Conservation (phyloP, 2,329 filamentous ascomycete species). For the Trichophyton simii region DNA sequence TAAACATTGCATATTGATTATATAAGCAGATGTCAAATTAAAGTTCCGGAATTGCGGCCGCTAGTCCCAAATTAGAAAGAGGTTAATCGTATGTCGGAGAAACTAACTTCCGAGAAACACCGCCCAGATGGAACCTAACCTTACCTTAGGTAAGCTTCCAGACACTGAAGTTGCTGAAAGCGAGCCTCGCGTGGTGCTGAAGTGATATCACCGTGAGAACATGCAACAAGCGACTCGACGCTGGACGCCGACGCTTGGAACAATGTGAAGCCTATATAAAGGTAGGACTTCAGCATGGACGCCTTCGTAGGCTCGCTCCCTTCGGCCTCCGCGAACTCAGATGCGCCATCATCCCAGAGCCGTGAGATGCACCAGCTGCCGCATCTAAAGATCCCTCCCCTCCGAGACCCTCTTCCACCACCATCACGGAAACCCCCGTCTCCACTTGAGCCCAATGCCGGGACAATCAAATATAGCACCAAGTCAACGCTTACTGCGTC, state of each 20-base stretch:
- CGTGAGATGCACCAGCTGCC: slow-evolving; percentile 30
- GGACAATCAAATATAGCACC: slow-evolving; percentile 20
- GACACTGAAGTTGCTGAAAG: background rate
- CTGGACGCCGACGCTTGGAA: background rate
- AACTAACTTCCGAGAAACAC: background rate
- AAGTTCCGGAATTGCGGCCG: background rate
- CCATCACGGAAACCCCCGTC: slow-evolving; percentile 31
- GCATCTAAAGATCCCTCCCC: slow-evolving; percentile 35
- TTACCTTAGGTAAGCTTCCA: too few species aligned
- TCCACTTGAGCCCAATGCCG: slow-evolving; percentile 35
- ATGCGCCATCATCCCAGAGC: slow-evolving; percentile 24
- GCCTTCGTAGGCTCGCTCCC: slow-evolving; percentile 13
- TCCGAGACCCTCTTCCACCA: slow-evolving; percentile 35
- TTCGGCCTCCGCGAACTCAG: slow-evolving; percentile 21
- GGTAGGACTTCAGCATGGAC: slow-evolving; percentile 6
- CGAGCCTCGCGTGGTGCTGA: background rate
- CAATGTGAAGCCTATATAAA: background rate
- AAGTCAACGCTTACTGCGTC: slow-evolving; percentile 18
- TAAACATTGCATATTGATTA: background rate
- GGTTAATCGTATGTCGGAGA: background rate
- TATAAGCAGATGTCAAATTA: background rate
- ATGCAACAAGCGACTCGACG: background rate
- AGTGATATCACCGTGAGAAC: background rate
- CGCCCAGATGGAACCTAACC: too few species aligned
- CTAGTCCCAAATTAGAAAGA: background rate